A percentile compares a stretch with the other conserved stretches of the same genome.
Conservation (phyloP, 1,284 basidiomycete genomes). For the Cystobasidium pallidum region DNA sequence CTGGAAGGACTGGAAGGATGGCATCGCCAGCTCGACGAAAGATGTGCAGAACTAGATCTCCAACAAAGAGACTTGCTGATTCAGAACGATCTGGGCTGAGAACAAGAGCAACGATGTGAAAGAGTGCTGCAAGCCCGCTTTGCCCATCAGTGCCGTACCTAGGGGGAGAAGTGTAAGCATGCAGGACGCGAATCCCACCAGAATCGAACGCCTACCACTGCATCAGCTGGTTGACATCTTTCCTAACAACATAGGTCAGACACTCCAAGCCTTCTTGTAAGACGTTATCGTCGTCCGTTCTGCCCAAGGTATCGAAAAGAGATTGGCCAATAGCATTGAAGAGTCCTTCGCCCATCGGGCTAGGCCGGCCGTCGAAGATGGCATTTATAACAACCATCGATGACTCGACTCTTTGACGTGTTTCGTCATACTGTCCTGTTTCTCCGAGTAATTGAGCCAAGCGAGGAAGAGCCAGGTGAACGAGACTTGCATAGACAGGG, state of each 20-base stretch:
- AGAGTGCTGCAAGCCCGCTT: constrained; percentile 72
- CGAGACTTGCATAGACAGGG: constrained; percentile 15
- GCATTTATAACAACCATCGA: constrained; percentile 79
- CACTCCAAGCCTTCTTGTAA: constrained; percentile 82
- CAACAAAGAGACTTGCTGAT: constrained; percentile 86
- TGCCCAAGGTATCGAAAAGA: constrained; percentile 70
- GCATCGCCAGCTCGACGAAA: constrained; percentile 76
- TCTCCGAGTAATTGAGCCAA: constrained; percentile 28
- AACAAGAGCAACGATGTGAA: constrained; percentile 73
- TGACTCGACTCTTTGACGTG: constrained; percentile 69
- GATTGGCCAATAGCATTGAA: constrained; percentile 72
- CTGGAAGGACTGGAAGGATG: constrained; percentile 78
- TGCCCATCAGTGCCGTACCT: constrained; percentile 66
- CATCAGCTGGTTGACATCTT: constrained; percentile 78
- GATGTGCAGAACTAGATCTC: constrained; percentile 90
- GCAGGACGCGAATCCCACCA: neutral
- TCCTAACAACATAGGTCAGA: constrained; percentile 81
- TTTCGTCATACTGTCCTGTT: constrained; percentile 62
- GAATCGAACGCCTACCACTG: constrained; percentile 62
- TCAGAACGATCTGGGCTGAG: constrained; percentile 68
- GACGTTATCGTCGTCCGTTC: constrained; percentile 78
- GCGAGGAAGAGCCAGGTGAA: constrained; percentile 10
- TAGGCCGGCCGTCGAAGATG: constrained; percentile 67
- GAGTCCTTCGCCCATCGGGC: constrained; percentile 73
- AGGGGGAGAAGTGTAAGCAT: neutral